Evolutionary conservation across 2,329 filamentous ascomycete genomes (phyloP).

Genomic region (Curvularia eragrostidis): DNA sequence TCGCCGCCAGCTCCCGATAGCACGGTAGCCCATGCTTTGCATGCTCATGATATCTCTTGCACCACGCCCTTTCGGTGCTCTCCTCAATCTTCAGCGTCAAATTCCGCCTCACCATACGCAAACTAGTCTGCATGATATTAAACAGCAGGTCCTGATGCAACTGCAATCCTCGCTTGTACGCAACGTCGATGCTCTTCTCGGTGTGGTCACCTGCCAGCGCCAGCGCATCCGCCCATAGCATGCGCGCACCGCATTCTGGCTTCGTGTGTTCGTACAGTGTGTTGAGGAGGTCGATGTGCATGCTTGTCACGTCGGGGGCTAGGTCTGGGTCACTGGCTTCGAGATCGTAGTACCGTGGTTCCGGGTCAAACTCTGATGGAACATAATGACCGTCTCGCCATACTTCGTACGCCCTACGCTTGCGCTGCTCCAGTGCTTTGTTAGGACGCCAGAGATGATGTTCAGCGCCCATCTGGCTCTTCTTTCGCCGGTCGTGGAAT

Average conservation of each 20-base stretch:
- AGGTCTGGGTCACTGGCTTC: slow-evolving; percentile 21
- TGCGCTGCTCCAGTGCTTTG: slow-evolving; percentile 7
- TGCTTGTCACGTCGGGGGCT: slow-evolving; percentile 18
- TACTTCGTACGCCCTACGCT: background rate
- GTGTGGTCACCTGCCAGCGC: slow-evolving; percentile 32
- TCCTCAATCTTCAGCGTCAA: slow-evolving; percentile 45
- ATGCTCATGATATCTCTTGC: slow-evolving; percentile 44
- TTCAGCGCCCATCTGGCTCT: background rate
- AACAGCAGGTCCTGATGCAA: slow-evolving; percentile 28
- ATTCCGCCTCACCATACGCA: slow-evolving; percentile 32
- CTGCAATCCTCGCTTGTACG: background rate
- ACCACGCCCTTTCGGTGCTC: slow-evolving; percentile 37
- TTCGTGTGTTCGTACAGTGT: slow-evolving; percentile 33
- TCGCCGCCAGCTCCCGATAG: slow-evolving; percentile 29
- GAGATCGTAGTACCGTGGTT: slow-evolving; percentile 17
- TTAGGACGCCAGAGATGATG: slow-evolving; percentile 28
- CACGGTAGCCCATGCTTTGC: slow-evolving; percentile 26
- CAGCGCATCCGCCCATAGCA: slow-evolving; percentile 44
- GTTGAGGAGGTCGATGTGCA: slow-evolving; percentile 22
- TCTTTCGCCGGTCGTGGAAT: slow-evolving; percentile 28
- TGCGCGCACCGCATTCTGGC: slow-evolving; percentile 30
- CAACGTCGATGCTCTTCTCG: slow-evolving; percentile 11
- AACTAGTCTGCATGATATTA: slow-evolving; percentile 35
- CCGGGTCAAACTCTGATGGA: slow-evolving; percentile 11
- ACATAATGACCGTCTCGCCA: background rate